These are phyloP conservation scores for Multifurca ochricompacta DNA, from an alignment of 768 basidiomycete species.

Conservation along the genomic window DNA sequence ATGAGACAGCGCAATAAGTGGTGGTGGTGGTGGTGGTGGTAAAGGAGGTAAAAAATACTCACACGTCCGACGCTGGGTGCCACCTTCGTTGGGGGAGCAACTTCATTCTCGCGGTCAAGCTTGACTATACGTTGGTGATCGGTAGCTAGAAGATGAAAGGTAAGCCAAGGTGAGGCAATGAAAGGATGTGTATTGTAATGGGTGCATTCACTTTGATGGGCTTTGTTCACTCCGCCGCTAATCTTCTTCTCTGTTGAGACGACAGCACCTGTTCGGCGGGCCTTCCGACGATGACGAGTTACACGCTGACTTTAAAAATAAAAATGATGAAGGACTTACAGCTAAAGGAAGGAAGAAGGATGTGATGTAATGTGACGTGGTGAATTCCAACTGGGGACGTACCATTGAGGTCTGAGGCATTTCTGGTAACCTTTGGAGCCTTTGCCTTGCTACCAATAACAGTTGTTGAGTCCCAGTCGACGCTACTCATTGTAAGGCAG, in stretches of 20 bases:
- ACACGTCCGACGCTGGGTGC: slow-evolving; percentile 66
- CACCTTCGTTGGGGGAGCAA: slow-evolving; percentile 84
- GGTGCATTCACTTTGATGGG: slow-evolving; percentile 47
- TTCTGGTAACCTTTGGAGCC: slow-evolving; percentile 58
- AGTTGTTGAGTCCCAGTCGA: slow-evolving; percentile 63
- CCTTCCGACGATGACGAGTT: slow-evolving; percentile 36
- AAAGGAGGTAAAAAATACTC: slow-evolving; percentile 26
- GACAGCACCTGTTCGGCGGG: slow-evolving; percentile 66
- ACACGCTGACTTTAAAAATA: background rate
- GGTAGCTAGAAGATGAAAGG: slow-evolving; percentile 45
- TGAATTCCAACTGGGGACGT: slow-evolving; percentile 15
- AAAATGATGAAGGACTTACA: slow-evolving; percentile 11
- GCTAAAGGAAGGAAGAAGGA: slow-evolving; percentile 10
- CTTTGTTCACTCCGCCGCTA: slow-evolving; percentile 64
- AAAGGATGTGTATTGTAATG: background rate
- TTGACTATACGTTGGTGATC: slow-evolving; percentile 93
- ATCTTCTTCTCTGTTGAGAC: slow-evolving; percentile 81
- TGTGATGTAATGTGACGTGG: slow-evolving; percentile 19
- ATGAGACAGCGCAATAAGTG: background rate
- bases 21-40: too few relatives aligned
- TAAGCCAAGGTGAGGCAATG: background rate
- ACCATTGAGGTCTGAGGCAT: slow-evolving; percentile 50
- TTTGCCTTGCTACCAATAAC: slow-evolving; percentile 67
- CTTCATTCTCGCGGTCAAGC: slow-evolving; percentile 91
- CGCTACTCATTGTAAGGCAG: slow-evolving; percentile 26